phyloP scores from a whole-genome alignment of 345 rosid species.

The Microthlaspi erraticum region DNA sequence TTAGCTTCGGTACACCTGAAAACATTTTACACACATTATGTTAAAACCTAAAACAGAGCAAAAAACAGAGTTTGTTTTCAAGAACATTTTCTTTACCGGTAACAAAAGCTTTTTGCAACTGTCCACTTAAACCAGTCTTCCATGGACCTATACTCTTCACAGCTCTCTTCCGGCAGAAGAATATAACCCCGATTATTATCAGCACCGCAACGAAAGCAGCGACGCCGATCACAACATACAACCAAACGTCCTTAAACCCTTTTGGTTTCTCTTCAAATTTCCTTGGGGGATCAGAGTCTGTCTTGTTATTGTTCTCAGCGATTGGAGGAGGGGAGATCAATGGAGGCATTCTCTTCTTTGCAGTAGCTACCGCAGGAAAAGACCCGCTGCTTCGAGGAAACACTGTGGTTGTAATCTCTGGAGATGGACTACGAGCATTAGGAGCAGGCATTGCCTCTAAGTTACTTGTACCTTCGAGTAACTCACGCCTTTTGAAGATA shows the following conservation, averaged over 20 bases:
- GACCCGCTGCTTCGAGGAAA: slow-evolving; percentile 79
- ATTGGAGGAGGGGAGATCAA: slow-evolving; percentile 35
- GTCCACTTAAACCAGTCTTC: slow-evolving; percentile 96
- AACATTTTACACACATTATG: not conserved
- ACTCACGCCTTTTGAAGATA: slow-evolving; percentile 60
- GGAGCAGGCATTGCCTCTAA: slow-evolving; percentile 60
- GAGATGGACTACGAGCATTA: slow-evolving; percentile 40
- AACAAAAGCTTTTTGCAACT: slow-evolving; percentile 88
- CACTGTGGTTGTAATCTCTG: slow-evolving; percentile 52
- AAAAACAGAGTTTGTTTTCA: not conserved
- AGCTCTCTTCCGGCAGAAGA: slow-evolving; percentile 58
- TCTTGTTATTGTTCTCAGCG: slow-evolving; percentile 21
- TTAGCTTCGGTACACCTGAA: slow-evolving; percentile 94
- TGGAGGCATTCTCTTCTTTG: slow-evolving; percentile 45
- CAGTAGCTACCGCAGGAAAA: slow-evolving; percentile 74
- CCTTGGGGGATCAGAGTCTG: slow-evolving; percentile 21
- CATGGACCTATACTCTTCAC: slow-evolving; percentile 77
- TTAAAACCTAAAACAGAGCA: slow-evolving; percentile 14
- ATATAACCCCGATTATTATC: slow-evolving; percentile 42
- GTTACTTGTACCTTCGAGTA: slow-evolving; percentile 69
- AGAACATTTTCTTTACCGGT: slow-evolving; percentile 55
- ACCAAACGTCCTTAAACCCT: slow-evolving; percentile 51
- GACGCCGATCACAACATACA: slow-evolving; percentile 53
- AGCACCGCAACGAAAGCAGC: slow-evolving; percentile 46
- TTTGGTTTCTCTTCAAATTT: slow-evolving; percentile 36